Conservation (phyloP, 1,284 basidiomycete species). For the Agroathelia rolfsii region DNA sequence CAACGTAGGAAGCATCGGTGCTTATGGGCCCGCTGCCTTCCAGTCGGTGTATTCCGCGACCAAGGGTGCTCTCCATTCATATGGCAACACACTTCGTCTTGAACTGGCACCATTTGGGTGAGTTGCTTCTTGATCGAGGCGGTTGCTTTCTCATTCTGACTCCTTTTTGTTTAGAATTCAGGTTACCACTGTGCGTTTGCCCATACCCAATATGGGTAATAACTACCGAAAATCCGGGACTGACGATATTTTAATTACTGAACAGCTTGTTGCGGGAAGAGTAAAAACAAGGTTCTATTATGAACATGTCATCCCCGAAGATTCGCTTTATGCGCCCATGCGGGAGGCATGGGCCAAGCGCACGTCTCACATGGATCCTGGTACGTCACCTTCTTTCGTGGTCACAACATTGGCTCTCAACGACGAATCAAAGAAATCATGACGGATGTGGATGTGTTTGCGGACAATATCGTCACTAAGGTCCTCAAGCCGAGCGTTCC, state of each 20-base stretch:
- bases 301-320: constrained; percentile 11
- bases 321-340: constrained; percentile 21
- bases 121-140: constrained; percentile 1
- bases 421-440: constrained; percentile 11
- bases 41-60: constrained; percentile 17
- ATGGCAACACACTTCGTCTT: constrained; percentile 19
- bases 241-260: not conserved
- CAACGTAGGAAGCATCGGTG: constrained; percentile 18
- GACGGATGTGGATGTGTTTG: constrained; percentile 15
- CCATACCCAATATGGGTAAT: not conserved
- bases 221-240: too few relatives aligned
- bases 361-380: constrained; percentile 11
- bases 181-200: constrained; percentile 19
- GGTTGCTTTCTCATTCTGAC: not conserved
- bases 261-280: constrained; percentile 20
- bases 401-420: not conserved
- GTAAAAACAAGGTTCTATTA: constrained; percentile 19
- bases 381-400: constrained; percentile 6
- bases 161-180: constrained; percentile 16
- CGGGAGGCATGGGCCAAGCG: constrained; percentile 12
- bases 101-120: constrained; percentile 22
- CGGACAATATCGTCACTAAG: constrained; percentile 17
- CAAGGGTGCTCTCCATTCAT: constrained; percentile 21
- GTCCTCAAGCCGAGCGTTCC: constrained; percentile 14
- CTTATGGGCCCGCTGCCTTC: constrained; percentile 19